Conservation (phyloP, 179 eudicot genomes). For the Sideroxylon spinosum region DNA sequence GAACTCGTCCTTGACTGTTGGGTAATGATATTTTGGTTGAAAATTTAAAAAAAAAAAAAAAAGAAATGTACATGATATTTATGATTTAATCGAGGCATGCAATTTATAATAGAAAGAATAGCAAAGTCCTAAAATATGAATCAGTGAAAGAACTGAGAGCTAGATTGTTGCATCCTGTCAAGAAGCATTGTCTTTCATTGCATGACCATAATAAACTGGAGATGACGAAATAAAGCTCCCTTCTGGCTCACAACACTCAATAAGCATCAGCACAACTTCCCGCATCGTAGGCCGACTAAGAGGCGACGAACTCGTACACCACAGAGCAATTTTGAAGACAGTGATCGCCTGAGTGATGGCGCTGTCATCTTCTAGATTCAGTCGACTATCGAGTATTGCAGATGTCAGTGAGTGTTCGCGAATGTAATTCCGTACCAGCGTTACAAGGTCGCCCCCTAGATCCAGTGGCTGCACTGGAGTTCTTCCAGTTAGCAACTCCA, state of each 20-base stretch:
- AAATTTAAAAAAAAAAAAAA: background rate
- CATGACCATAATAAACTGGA: constrained; percentile 30
- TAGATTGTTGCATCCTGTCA: constrained; percentile 25
- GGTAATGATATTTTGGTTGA: background rate
- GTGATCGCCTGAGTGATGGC: constrained; percentile 62
- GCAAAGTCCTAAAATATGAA: constrained; percentile 21
- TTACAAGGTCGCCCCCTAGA: constrained; percentile 79
- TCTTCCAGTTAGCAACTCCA: constrained; percentile 82
- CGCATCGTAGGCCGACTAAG: constrained; percentile 83
- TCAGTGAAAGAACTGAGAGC: constrained; percentile 11
- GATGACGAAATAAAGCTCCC: constrained; percentile 29
- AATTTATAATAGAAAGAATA: constrained; percentile 22
- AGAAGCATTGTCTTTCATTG: constrained; percentile 40
- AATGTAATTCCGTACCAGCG: constrained; percentile 59
- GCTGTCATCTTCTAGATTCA: constrained; percentile 37
- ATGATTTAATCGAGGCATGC: constrained; percentile 4
- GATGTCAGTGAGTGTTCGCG: constrained; percentile 55
- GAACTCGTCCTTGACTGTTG: background rate
- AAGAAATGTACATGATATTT: constrained; percentile 5
- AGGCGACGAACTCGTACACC: constrained; percentile 78
- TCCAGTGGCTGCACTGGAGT: constrained; percentile 85
- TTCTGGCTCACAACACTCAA: constrained; percentile 60
- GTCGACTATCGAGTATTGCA: constrained; percentile 61
- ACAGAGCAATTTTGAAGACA: constrained; percentile 63
- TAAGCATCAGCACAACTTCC: constrained; percentile 77